Evolutionary conservation across 805 yeast genomes (phyloP), one percentile per base, ranked within the genome.

Genomic region (Candida suzukii): DNA sequence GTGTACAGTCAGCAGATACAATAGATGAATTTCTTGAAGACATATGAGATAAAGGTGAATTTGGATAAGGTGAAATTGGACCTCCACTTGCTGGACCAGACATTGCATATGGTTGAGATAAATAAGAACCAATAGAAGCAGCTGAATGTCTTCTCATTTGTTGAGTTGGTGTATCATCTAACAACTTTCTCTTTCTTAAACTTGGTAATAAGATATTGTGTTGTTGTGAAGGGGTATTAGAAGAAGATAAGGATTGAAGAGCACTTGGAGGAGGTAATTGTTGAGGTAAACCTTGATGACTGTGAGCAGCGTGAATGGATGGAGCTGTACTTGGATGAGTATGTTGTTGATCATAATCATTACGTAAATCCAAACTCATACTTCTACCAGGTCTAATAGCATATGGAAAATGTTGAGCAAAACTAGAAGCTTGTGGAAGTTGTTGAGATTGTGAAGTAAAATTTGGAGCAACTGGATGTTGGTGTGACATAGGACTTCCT

Each of bases 21-120:
- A 60, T 52, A 4, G 64, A 60, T 2, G 61, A 56, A 34, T 57
- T 58, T 37, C 64, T 45, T 2, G 63, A 58, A 9, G 62, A 56
- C 8, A 56, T 45, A 34, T 53, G 54, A 13, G 64, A 60, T 22
- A 58, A 42, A 8, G 64, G 63, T 4, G 64, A 57, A 24, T 47
- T 53, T 8, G 49, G 55, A 43, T 43, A 56, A 14, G 56, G 54
- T 3, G 56, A 49, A n/a, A n/a, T n/a, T n/a, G n/a, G n/a, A n/a
- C n/a, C n/a, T n/a, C n/a, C n/a, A n/a, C n/a, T n/a, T 22, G 44
- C n/a, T 25, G 29, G 28, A 11, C 27, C 33, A 12, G 39, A 37
- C 20, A 16, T 19, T 2, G 19, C 19, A 37, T 37, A 20, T 11
- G 21, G 19, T 19, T 38, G 40, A 14, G 33, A 40, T 28, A 26